A percentile compares a stretch with the other conserved stretches of the same genome.
phyloP scores from a whole-genome alignment of 106 monocot genomes.

The Dendrobium huoshanense region DNA sequence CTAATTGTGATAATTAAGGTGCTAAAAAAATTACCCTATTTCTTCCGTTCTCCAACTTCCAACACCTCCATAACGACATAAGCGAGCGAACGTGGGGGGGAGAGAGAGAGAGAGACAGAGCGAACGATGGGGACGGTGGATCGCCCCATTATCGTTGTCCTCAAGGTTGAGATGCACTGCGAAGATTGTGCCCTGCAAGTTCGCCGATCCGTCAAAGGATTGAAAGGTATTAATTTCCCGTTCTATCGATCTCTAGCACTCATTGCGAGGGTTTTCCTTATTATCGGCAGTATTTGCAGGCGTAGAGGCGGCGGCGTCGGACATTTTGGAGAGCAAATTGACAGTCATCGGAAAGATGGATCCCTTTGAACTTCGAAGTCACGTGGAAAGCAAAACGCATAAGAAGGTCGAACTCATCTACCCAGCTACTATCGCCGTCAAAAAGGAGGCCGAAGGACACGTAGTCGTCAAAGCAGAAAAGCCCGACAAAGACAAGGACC shows the following conservation, averaged over 20 bases:
- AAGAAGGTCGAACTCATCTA: constrained; percentile 53
- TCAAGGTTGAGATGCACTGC: constrained; percentile 63
- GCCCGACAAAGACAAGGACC: constrained; percentile 4
- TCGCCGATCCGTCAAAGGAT: constrained; percentile 25
- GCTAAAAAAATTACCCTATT: too few relatives aligned
- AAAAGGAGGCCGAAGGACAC: constrained; percentile 9
- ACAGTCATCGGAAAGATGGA: constrained; percentile 57
- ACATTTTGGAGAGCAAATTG: constrained; percentile 31
- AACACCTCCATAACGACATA: neutral
- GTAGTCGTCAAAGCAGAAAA: neutral
- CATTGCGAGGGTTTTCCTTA: neutral
- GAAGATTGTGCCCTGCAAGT: constrained; percentile 52
- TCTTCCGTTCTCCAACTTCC: neutral
- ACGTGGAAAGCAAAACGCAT: constrained; percentile 33
- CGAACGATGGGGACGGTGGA: neutral
- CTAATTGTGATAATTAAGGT: too few relatives aligned
- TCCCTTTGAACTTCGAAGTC: constrained; percentile 36
- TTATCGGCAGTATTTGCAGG: constrained; percentile 10
- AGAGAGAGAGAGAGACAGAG: neutral
- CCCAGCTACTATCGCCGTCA: constrained; percentile 14
- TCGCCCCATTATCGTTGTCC: constrained; percentile 19
- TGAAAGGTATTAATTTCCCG: constrained; percentile 28
- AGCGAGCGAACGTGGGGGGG: neutral
- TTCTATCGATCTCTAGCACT: neutral
- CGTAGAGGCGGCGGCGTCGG: constrained; percentile 28